A percentile compares a stretch with the other conserved stretches of the same genome.
These are phyloP conservation scores for Rosa chinensis DNA, from an alignment of 306 rosid genomes.

Conservation along the genomic window DNA sequence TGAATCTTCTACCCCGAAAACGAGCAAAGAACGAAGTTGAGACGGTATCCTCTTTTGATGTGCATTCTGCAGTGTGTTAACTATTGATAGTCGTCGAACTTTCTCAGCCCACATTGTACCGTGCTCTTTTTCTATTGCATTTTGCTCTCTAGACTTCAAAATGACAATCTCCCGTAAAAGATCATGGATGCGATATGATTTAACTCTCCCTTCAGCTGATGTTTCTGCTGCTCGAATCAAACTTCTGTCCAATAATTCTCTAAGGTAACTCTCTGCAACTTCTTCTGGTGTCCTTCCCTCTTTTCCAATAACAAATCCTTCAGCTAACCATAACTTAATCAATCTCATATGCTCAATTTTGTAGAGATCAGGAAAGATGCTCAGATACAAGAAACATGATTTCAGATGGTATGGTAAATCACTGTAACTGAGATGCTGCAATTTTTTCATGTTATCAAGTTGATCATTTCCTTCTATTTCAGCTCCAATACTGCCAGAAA, in stretches of 20 bases:
- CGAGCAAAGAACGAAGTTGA: slow-evolving; percentile 59
- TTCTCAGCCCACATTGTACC: slow-evolving; percentile 39
- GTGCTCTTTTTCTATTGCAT: slow-evolving; percentile 40
- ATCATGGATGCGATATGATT: slow-evolving; percentile 43
- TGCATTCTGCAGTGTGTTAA: slow-evolving; percentile 35
- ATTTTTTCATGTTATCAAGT: slow-evolving; percentile 44
- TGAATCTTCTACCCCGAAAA: slow-evolving; percentile 44
- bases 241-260: slow-evolving; percentile 56
- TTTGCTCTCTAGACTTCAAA: slow-evolving; percentile 49
- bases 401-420: slow-evolving; percentile 65
- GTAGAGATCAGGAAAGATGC: slow-evolving; percentile 44
- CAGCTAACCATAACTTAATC: slow-evolving; percentile 63
- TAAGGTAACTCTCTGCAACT: slow-evolving; percentile 57
- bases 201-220: slow-evolving; percentile 16
- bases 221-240: slow-evolving; percentile 36
- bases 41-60: slow-evolving; percentile 35
- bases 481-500: slow-evolving; percentile 35
- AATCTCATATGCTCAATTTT: slow-evolving; percentile 42
- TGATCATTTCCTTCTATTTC: slow-evolving; percentile 40
- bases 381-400: slow-evolving; percentile 54
- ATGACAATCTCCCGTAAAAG: slow-evolving; percentile 50
- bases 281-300: slow-evolving; percentile 51
- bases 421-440: slow-evolving; percentile 52
- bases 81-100: slow-evolving; percentile 48
- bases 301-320: slow-evolving; percentile 51